Evolutionary conservation across 148 eudicot species (phyloP).

Genomic region (Fagopyrum tataricum): DNA sequence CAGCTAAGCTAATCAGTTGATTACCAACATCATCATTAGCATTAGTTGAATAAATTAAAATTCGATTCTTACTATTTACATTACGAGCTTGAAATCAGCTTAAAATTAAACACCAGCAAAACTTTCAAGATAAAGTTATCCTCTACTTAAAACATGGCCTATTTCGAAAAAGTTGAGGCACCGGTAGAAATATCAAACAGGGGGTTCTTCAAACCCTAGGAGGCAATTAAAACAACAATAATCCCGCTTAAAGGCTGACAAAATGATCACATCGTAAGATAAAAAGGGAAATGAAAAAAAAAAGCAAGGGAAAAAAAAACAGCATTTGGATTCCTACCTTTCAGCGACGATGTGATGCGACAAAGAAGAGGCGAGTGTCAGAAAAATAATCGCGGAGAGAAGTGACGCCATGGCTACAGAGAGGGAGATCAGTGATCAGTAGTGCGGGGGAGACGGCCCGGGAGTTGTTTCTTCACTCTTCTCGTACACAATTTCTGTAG

Average conservation of each 20-base stretch:
- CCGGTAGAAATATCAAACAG: not conserved
- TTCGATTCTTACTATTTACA: not conserved
- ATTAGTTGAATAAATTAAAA: not conserved
- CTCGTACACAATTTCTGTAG: too few species aligned
- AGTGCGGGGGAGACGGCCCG: too few species aligned
- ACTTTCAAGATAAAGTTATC: not conserved
- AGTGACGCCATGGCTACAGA: constrained; percentile 3
- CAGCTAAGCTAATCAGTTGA: not conserved
- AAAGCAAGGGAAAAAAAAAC: not conserved
- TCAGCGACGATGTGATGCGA: constrained; percentile 3
- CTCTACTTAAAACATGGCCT: not conserved
- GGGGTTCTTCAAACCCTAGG: not conserved
- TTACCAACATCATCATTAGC: not conserved
- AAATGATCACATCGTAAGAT: not conserved
- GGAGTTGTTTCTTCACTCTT: too few species aligned
- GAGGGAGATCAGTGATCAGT: constrained; percentile 7
- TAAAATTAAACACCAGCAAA: not conserved
- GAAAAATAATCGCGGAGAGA: constrained; percentile 2
- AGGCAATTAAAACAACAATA: not conserved
- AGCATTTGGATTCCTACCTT: not conserved
- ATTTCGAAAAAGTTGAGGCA: not conserved
- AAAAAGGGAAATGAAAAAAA: not conserved
- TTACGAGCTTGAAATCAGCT: not conserved
- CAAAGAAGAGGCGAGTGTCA: not conserved
- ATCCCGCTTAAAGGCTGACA: not conserved